These are phyloP conservation scores for Cyberlindnera nakhonratchasimensis DNA, from an alignment of 805 yeast species.

Conservation along the genomic window DNA sequence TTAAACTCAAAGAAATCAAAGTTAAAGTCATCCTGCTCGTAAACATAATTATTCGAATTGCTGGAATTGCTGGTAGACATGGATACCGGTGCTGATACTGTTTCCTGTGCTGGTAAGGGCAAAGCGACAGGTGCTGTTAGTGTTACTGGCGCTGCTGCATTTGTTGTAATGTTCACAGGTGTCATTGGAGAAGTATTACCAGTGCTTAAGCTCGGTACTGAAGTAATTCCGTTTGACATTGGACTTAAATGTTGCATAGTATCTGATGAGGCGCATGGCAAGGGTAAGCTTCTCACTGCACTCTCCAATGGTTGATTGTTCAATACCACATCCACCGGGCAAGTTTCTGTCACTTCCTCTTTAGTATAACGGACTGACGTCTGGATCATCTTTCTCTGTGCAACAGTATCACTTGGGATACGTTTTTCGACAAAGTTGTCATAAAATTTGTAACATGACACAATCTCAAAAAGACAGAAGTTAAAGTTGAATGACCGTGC, in stretches of 20 bases:
- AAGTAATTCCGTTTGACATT: neutral
- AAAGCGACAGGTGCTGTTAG: neutral
- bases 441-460: constrained; percentile 14
- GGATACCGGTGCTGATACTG: neutral
- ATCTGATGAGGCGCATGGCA: neutral
- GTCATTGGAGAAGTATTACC: neutral
- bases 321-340: neutral
- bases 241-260: neutral
- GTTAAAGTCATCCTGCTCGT: neutral
- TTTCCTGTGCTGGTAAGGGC: neutral
- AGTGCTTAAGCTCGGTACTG: neutral
- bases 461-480: constrained; percentile 8
- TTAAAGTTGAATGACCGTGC: constrained; percentile 9
- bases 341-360: neutral
- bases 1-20: constrained; percentile 16
- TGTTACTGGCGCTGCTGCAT: neutral
- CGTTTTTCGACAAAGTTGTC: constrained; percentile 8
- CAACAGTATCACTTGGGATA: constrained; percentile 1
- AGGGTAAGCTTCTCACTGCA: neutral
- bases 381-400: constrained; percentile 4
- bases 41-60: too few relatives aligned
- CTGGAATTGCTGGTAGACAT: too few relatives aligned
- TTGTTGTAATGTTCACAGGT: neutral
- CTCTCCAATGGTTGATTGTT: constrained; percentile 1
- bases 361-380: constrained; percentile 4